Evolutionary conservation across 208 protist genomes (phyloP).

Genomic region (Wallacemonas sp.): DNA sequence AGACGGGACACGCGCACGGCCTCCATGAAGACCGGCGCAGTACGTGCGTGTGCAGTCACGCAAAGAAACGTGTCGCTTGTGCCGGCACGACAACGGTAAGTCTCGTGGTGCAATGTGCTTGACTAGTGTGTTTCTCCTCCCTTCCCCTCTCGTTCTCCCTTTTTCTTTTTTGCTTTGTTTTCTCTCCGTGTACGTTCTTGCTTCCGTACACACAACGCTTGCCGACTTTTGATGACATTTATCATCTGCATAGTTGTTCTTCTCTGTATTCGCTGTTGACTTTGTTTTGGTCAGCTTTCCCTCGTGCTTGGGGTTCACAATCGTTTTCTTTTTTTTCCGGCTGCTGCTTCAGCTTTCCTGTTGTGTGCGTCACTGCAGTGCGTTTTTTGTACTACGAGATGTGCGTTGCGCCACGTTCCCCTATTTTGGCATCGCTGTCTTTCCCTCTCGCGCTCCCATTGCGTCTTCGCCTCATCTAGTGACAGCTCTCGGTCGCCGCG

Average conservation of each 20-base stretch:
- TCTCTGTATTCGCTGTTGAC: not conserved
- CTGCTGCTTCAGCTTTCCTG: not conserved
- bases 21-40: too few relatives aligned
- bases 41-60: too few relatives aligned
- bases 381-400: too few relatives aligned
- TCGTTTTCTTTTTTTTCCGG: not conserved
- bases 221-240: not conserved
- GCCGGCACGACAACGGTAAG: too few relatives aligned
- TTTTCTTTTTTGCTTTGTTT: not conserved
- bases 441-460: not conserved
- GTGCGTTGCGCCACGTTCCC: constrained; percentile 5
- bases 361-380: not conserved
- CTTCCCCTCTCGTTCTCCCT: too few relatives aligned
- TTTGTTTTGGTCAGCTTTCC: not conserved
- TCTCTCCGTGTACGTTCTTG: not conserved
- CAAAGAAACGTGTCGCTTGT: too few relatives aligned
- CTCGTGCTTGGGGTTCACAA: not conserved
- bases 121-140: too few relatives aligned
- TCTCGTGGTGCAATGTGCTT: too few relatives aligned
- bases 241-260: not conserved
- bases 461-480: too few relatives aligned
- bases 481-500: too few relatives aligned
- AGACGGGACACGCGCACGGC: too few relatives aligned
- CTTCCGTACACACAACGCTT: not conserved
- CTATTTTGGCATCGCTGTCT: not conserved